Base-by-base conservation (phyloP, 179 eudicot species). In the Beta macrorhiza region DNA sequence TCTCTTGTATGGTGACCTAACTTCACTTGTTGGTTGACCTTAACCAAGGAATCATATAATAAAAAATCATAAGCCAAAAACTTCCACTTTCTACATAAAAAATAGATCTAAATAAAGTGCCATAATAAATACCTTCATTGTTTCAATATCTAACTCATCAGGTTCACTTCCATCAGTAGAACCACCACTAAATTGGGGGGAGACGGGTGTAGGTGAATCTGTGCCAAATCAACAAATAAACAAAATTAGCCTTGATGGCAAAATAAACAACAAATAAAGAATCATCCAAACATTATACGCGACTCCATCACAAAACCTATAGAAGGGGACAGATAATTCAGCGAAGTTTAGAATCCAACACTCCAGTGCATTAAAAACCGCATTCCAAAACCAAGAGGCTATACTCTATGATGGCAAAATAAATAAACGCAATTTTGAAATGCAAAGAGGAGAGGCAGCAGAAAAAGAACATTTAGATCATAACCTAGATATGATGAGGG, bases 401-500 rank as follows among this genome's bases (percentile, higher is more conserved):
- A 22, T 6, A 44, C 15, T 73, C 44, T 2, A 37, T 2, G 42
- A 14, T 5, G 0, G n/a, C 12, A 73, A 73, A 52, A 20, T 11
- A 53, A 16, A 55, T 16, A 7, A 56, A 74, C 13, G 20, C 51
- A 37, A 37, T 72, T 80, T 73, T 67, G 25, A 63, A 75, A 67
- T 53, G 53, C 9, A 49, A 45, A 5, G 70, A 44, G 42, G 72
- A 76, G 51, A 85, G 77, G 79, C 65, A 71, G 78, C 82, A 75
- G 77, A 79, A 84, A 89, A 73, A 79, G 86, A 87, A 83, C 87
- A 80, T 89, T 29, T 56, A 56, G n/a, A 85, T 82, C 82, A 83
- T 89, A 82, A 89, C 92, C 92, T 89, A 90, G 79, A 83, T 74
- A 81, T 20, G 86, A 84, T 80, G 88, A 80, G 85, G 88, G 89